Percentiles rank a stretch among this genome's conserved stretches.
These are phyloP conservation scores for Torulaspora gathmanii DNA, from an alignment of 805 yeast species.

Conservation along the genomic window DNA sequence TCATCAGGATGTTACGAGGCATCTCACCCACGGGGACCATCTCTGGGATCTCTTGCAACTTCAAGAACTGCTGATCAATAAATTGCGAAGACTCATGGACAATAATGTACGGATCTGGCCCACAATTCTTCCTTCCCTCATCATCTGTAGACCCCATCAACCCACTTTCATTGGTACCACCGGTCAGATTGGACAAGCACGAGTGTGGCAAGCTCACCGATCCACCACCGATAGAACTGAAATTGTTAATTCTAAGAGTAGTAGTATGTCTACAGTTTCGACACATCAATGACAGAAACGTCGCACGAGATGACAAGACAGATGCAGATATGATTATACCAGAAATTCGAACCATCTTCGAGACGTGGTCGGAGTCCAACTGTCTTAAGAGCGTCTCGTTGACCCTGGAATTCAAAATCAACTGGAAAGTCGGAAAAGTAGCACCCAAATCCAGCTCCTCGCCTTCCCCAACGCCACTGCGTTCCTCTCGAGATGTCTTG, in stretches of 20 bases:
- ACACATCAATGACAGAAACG: constrained; percentile 78
- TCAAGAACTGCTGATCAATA: constrained; percentile 90
- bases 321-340: constrained; percentile 93
- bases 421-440: constrained; percentile 76
- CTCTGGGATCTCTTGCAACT: constrained; percentile 95
- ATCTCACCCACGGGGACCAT: constrained; percentile 98
- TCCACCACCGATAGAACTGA: constrained; percentile 33
- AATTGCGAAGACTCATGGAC: constrained; percentile 92
- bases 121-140: constrained; percentile 49
- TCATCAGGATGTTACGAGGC: constrained; percentile 87
- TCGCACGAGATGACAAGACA: constrained; percentile 82
- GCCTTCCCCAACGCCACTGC: constrained; percentile 10
- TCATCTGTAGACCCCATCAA: constrained; percentile 21
- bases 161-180: constrained; percentile 11
- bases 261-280: constrained; percentile 80
- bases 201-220: constrained; percentile 33
- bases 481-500: constrained; percentile 13
- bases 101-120: constrained; percentile 86
- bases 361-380: constrained; percentile 79
- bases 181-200: constrained; percentile 29
- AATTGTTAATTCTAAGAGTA: constrained; percentile 43
- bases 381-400: constrained; percentile 70
- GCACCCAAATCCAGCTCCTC: constrained; percentile 34
- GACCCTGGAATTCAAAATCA: constrained; percentile 69
- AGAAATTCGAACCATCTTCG: constrained; percentile 83